Base-by-base conservation (phyloP, 2,329 filamentous ascomycete genomes). In the Phoma herbarum region DNA sequence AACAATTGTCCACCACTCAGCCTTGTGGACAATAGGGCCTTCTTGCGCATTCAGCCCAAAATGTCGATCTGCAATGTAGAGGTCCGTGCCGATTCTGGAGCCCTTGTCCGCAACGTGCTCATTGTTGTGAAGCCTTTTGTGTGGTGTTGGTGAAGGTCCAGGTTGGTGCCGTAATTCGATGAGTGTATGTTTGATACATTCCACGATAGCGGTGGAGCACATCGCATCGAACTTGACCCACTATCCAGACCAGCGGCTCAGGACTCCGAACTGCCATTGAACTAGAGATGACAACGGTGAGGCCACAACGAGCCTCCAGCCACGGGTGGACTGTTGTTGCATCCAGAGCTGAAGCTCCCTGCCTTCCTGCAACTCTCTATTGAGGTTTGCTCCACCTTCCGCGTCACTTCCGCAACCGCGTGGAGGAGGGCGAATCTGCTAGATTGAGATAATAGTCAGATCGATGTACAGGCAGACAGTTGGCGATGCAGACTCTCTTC, bases 141-240 rank as follows among this genome's bases (percentile, higher is more conserved):
- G 20, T 50, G 45, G 25, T 50, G 50, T 8, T 33, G 39, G 22
- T 45, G 22, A 39, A 48, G 33, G 26, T 22, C 20, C n/a, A 25
- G 25, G 25, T 50, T n/a, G 16, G 39, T 59, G 44, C 49, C 56
- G 56, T 59, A 59, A 59, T 54, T 35, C 45, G n/a, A 59, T 59
- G 50, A 58, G 56, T 50, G 33, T 46, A 8, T 41, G 39, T 41
- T 49, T 33, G 39, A 29, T n/a, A 43, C 42, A 28, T 59, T 46
- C 26, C 31, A 23, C 49, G 56, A 59, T 59, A 59, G 56, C 45
- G 45, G 50, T 59, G 56, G 56, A 59, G 56, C 49, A 53, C 25
- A 46, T 41, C 33, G 44, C 37, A 41, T 42, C 33, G 39, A 35
- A 31, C 39, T 6, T 25, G 50, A 29, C 56, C 56, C 56, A 51